A percentile compares a stretch with the other conserved stretches of the same genome.
Conservation (phyloP, 2,329 filamentous ascomycete species). For the Pseudocercospora crystallina region DNA sequence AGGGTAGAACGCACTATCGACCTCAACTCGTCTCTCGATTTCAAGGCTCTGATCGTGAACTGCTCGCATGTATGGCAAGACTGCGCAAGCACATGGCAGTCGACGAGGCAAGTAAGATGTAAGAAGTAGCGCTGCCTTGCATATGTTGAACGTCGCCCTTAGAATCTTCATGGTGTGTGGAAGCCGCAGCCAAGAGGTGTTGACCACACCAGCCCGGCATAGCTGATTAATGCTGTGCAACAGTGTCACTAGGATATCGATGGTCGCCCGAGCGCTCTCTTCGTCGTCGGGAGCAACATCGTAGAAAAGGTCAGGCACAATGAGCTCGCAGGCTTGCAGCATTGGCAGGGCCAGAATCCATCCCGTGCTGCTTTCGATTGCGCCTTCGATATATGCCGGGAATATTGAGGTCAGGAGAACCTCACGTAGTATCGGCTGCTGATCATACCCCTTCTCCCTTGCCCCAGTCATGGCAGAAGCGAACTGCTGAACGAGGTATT, state of each 20-base stretch:
- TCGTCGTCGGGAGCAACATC: constrained; percentile 46
- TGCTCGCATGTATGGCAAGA: constrained; percentile 9
- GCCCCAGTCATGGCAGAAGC: constrained; percentile 49
- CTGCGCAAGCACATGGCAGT: constrained; percentile 1
- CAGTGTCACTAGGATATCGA: constrained; percentile 13
- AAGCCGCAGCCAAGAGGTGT: constrained; percentile 14
- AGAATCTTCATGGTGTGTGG: constrained; percentile 14
- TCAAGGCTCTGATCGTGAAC: constrained; percentile 2
- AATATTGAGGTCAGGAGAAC: constrained; percentile 56
- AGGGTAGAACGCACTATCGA: background rate
- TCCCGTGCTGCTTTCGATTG: constrained; percentile 46
- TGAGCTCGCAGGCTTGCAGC: constrained; percentile 46
- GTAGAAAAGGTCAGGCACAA: constrained; percentile 47
- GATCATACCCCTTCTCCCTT: constrained; percentile 40
- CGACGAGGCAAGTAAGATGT: constrained; percentile 13
- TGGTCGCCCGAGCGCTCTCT: constrained; percentile 34
- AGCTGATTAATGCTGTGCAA: constrained; percentile 21
- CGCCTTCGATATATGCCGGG: constrained; percentile 55
- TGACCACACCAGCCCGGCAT: constrained; percentile 7
- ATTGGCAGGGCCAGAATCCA: constrained; percentile 57
- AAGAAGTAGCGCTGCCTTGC: constrained; percentile 12
- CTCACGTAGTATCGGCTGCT: constrained; percentile 47
- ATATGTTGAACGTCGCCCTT: constrained; percentile 18
- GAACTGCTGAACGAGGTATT: constrained; percentile 57
- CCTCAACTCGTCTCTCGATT: background rate